These are phyloP conservation scores for Monosporozyma yasuniensis DNA, from an alignment of 805 yeast genomes.

Conservation along the genomic window DNA sequence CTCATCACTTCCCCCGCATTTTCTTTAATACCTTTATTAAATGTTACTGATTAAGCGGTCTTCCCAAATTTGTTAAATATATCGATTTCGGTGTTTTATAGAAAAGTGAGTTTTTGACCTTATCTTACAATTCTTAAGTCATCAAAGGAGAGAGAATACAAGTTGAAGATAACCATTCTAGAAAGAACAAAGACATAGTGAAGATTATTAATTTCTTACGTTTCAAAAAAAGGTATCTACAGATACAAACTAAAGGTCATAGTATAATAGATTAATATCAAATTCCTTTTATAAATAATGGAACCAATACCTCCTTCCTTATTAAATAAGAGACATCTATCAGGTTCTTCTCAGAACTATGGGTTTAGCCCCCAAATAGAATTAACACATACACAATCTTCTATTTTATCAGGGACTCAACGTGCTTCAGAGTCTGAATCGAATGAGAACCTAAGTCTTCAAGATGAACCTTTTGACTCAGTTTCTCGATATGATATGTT, in stretches of 20 bases:
- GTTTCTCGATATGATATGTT: slow-evolving; percentile 16
- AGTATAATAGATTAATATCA: background rate
- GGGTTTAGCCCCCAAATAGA: background rate
- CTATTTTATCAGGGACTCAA: background rate
- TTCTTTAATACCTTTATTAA: too few relatives aligned
- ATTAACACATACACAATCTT: background rate
- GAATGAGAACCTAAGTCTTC: background rate
- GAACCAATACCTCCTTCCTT: background rate
- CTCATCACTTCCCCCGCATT: too few relatives aligned
- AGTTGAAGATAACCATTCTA: background rate
- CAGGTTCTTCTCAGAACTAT: background rate
- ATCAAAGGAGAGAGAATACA: background rate
- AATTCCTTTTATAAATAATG: background rate
- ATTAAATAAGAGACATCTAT: background rate
- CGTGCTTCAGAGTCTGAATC: background rate
- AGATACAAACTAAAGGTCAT: background rate
- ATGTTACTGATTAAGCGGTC: too few relatives aligned
- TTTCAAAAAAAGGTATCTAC: background rate
- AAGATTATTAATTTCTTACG: background rate
- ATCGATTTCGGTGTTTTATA: background rate
- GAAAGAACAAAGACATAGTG: background rate
- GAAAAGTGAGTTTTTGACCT: background rate
- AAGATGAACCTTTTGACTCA: background rate
- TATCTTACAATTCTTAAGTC: background rate
- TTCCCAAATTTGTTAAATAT: background rate